Evolutionary conservation across 164 flowering plant species (phyloP), one percentile per base, ranked within the genome.

Genomic region (Vitis rotundifolia): DNA sequence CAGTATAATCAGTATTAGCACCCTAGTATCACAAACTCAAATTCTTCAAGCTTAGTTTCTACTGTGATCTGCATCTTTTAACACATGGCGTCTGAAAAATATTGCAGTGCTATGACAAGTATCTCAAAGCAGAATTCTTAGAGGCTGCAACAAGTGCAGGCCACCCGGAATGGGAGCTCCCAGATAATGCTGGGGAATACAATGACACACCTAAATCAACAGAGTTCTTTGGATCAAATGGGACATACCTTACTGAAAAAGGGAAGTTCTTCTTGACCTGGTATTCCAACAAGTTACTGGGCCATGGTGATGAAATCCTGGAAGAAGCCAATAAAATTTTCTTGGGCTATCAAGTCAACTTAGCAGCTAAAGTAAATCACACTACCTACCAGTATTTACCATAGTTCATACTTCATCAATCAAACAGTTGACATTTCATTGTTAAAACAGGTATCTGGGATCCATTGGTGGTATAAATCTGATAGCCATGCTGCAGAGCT

Each of bases 191-290:
- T 61, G 95, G 97, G 54, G 66, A 72, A 67, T 90, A 89, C 72
- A 94, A 91, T 71, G 87, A 85, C 86, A 79, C 49, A n/a, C 99
- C 99, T 0, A 86, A 81, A 3, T 14, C 66, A 16, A 91, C 97
- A 8, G 77, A 72, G 13, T 94, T 94, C 78, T 92, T 94, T 67
- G 47, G 64, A 72, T n/a, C 78, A 26, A 76, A 84, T 44, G 91
- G 97, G 37, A 83, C 91, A 15, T 94, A 86, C 80, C 78, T 67
- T 2, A 77, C 85, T 5, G 95, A 91, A 59, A 69, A 80, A 69
- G 99, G 97, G n/a, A 86, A 84, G 79, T 92, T 91, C 72, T 94
- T 94, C 83, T 73, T 92, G 67, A 83, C 86, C 52, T 94, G 97
- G 97, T 94, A 94, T 59, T 94, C 97, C 4, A 86, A 78, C 79